Evolutionary conservation across 345 rosid species (phyloP).

Genomic region (Hypericum androsaemum): DNA sequence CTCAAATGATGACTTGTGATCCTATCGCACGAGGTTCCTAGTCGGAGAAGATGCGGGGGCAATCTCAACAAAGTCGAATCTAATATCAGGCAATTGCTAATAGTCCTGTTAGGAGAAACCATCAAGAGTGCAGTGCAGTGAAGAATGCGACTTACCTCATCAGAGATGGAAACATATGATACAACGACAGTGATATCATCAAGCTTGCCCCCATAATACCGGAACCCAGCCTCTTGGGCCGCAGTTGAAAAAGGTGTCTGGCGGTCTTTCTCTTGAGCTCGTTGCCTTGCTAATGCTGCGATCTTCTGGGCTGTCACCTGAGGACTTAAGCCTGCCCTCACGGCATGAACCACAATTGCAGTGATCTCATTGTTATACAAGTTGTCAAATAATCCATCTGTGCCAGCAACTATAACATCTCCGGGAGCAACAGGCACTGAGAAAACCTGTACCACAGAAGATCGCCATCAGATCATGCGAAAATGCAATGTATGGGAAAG

Average conservation of each 20-base stretch:
- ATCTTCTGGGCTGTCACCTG: slow-evolving; percentile 95
- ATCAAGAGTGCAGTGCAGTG: no score
- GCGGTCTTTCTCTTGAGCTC: slow-evolving; percentile 84
- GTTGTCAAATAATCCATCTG: slow-evolving; percentile 94
- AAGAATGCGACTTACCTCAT: slow-evolving; percentile 13
- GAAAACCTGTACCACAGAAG: slow-evolving; percentile 48
- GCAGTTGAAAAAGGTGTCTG: slow-evolving; percentile 98
- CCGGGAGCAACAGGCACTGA: slow-evolving; percentile 80
- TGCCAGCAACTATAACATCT: slow-evolving; percentile 82
- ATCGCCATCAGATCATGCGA: neutral
- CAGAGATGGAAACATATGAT: slow-evolving; percentile 50
- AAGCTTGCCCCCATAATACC: slow-evolving; percentile 98
- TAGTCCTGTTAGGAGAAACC: no score
- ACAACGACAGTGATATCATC: slow-evolving; percentile 98
- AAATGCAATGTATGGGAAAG: neutral
- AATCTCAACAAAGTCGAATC: no score
- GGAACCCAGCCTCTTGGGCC: slow-evolving; percentile 95
- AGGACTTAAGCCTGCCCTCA: slow-evolving; percentile 80
- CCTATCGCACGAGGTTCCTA: no score
- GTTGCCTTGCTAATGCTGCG: slow-evolving; percentile 90
- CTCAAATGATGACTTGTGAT: no score
- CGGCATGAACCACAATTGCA: slow-evolving; percentile 87
- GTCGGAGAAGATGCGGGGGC: no score
- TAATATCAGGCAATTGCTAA: no score
- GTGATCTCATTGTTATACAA: slow-evolving; percentile 92